phyloP scores from a whole-genome alignment of 305 asterid species.

The Vinca major region DNA sequence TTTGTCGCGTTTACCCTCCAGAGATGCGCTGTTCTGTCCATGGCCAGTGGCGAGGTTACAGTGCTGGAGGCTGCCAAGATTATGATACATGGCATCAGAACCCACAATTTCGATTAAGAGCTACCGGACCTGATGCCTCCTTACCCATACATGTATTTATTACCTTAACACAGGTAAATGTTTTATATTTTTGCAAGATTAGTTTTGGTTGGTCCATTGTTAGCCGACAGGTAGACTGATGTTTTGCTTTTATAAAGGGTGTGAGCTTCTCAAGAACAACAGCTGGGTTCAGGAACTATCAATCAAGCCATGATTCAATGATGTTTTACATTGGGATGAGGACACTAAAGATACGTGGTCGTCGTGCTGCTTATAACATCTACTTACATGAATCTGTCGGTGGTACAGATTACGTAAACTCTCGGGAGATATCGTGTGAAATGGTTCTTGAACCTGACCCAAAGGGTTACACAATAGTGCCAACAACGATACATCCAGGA shows the following conservation, averaged over 20 bases:
- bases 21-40: slow-evolving; percentile 94
- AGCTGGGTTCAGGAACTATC: slow-evolving; percentile 89
- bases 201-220: slow-evolving; percentile 3
- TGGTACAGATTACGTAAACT: slow-evolving; percentile 93
- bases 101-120: slow-evolving; percentile 89
- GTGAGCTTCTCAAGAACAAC: slow-evolving; percentile 99
- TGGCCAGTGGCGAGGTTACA: slow-evolving; percentile 96
- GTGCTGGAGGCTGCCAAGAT: slow-evolving; percentile 99
- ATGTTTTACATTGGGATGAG: slow-evolving; percentile 99
- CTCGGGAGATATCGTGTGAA: slow-evolving; percentile 96
- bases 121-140: slow-evolving; percentile 90
- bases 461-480: slow-evolving; percentile 93
- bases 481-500: slow-evolving; percentile 96
- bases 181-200: background rate
- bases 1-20: slow-evolving; percentile 97
- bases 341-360: slow-evolving; percentile 92
- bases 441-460: slow-evolving; percentile 99
- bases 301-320: slow-evolving; percentile 88
- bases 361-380: slow-evolving; percentile 90
- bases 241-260: slow-evolving; percentile 43
- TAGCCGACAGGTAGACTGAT: slow-evolving; percentile 12
- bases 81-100: slow-evolving; percentile 99
- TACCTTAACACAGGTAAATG: slow-evolving; percentile 79
- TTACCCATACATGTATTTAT: slow-evolving; percentile 90
- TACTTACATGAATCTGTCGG: slow-evolving; percentile 97